Percentiles rank a stretch among this genome's conserved stretches.
Conservation (phyloP, 225 moss, liverwort and hornwort genomes). For the Antitrichia curtipendula region DNA sequence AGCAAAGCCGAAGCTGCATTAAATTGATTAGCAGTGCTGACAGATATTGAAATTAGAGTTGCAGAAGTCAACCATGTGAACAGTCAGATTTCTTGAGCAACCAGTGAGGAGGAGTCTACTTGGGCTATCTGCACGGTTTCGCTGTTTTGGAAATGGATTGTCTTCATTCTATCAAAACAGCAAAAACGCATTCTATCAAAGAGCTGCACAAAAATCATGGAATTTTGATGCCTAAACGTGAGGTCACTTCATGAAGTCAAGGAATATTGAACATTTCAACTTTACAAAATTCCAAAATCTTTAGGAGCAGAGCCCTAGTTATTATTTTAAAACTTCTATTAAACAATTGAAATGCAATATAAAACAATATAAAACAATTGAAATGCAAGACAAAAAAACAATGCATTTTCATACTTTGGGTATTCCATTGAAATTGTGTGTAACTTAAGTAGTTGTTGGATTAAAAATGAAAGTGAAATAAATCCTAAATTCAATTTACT, state of each 20-base stretch:
- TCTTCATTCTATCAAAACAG: not conserved
- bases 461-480: not conserved
- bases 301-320: accelerated
- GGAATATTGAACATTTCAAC: not conserved
- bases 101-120: not conserved
- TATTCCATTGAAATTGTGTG: not conserved
- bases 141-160: not conserved
- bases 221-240: not conserved
- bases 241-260: not conserved
- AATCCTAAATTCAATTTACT: not conserved
- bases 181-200: not conserved
- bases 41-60: too few species aligned
- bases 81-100: not conserved
- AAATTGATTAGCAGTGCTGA: not conserved
- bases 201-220: not conserved
- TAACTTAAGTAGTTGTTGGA: not conserved
- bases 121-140: not conserved
- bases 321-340: not conserved
- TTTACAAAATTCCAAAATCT: not conserved
- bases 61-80: too few species aligned
- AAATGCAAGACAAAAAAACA: not conserved
- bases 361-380: not conserved
- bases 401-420: not conserved
- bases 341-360: too few species aligned
- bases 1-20: not conserved